Percentiles rank a stretch among this genome's conserved stretches.
These are phyloP conservation scores for Bruguiera gymnorhiza DNA, from an alignment of 345 rosid genomes.

Conservation along the genomic window DNA sequence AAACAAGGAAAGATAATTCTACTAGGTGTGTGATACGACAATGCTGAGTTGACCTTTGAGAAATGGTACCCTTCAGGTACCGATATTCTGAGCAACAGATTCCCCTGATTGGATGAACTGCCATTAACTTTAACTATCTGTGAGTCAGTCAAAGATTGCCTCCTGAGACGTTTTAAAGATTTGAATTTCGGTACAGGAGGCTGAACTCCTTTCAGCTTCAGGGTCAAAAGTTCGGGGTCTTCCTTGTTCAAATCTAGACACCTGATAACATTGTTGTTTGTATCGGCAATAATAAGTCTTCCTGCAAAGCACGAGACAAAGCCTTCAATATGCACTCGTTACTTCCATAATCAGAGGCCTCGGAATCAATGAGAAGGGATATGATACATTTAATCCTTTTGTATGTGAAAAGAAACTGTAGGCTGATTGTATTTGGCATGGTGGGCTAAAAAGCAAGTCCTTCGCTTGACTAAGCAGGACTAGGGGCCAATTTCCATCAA, in stretches of 20 bases:
- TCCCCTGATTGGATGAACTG: slow-evolving; percentile 60
- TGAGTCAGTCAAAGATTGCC: slow-evolving; percentile 64
- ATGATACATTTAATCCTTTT: background rate
- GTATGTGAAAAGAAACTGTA: background rate
- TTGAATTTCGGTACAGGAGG: slow-evolving; percentile 60
- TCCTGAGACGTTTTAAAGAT: slow-evolving; percentile 68
- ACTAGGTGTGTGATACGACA: background rate
- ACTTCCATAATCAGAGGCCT: no score
- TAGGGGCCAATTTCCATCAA: background rate
- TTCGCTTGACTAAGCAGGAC: background rate
- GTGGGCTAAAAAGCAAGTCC: no score
- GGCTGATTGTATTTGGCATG: no score
- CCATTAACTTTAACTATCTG: slow-evolving; percentile 52
- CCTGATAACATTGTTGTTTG: slow-evolving; percentile 77
- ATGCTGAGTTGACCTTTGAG: slow-evolving; percentile 58
- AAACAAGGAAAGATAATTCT: background rate
- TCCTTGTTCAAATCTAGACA: slow-evolving; percentile 58
- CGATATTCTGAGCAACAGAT: slow-evolving; percentile 58
- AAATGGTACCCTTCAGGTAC: slow-evolving; percentile 77
- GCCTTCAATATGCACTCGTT: background rate
- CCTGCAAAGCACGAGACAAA: slow-evolving; percentile 44
- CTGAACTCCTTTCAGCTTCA: slow-evolving; percentile 82
- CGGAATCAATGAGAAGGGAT: background rate
- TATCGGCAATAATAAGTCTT: slow-evolving; percentile 76
- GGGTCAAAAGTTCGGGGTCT: slow-evolving; percentile 54